Evolutionary conservation across 371 early-diverging fungal genomes (phyloP), one percentile per base, ranked within the genome.

Genomic region (Gilbertella persicaria): DNA sequence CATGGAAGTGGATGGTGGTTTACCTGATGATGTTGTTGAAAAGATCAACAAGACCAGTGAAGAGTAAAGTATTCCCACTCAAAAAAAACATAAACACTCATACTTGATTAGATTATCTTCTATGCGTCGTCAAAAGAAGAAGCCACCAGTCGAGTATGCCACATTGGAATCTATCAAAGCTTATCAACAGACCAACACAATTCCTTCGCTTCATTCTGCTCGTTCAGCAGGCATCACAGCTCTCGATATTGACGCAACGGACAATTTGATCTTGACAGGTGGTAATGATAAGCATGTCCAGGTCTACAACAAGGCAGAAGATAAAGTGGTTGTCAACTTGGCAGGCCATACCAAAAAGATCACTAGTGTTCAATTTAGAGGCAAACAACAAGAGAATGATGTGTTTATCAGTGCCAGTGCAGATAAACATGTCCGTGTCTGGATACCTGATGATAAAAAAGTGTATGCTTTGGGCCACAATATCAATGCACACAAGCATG

Each of bases 311-410:
- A 76, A 78, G 58, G 60, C 62, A 2, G 80, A 79, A 36, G 87
- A 83, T 30, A 87, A 85, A 62, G 82, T 86, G 0, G 62, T 91
- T 37, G 84, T 82, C n/a, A 80, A 79, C 6, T 72, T 89, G 52
- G 86, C 90, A 60, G 94, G 92, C 20, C 92, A 91, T 58, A 85
- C 85, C 23, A 91, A 92, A 73, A 85, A 84, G 60, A 75, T 95
- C 29, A 87, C 83, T 4, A 64, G 76, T 33, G 88, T 89, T 7
- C 69, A 81, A 16, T 93, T 89, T 75, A 72, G 82, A 38, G 85
- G 86, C 45, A 75, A 75, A 25, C 74, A 75, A 50, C 41, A 38
- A 40, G 60, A 53, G 26, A 50, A 73, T 43, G 86, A 83, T 64
- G 55, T 73, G 23, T 87, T 84, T 40, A 45, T 96, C 41, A 85